Evolutionary conservation across 495 filamentous ascomycete species (phyloP).

Genomic region (Aspergillus asperescens): DNA sequence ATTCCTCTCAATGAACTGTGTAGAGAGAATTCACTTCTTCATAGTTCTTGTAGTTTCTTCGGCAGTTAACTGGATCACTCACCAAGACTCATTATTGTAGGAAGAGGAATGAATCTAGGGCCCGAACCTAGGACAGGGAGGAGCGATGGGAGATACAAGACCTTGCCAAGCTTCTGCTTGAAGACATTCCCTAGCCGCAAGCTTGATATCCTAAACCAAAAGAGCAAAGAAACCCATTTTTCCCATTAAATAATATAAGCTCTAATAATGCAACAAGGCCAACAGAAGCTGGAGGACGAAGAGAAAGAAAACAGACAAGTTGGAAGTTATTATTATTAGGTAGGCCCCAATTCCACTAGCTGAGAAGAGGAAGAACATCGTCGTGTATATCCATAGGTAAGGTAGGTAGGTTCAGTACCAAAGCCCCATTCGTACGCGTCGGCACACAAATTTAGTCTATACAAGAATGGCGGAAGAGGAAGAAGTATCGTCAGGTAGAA

Average conservation of each 20-base stretch:
- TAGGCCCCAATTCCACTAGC: neutral
- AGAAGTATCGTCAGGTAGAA: constrained; percentile 4
- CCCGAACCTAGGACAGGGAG: no score
- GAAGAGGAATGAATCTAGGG: no score
- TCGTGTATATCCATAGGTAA: neutral
- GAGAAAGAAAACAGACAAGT: neutral
- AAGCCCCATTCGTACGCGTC: neutral
- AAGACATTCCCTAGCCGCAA: no score
- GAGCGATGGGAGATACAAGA: no score
- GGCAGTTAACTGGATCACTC: no score
- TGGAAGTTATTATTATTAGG: neutral
- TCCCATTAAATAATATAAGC: constrained; percentile 17
- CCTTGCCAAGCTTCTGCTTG: no score
- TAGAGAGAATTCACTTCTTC: no score
- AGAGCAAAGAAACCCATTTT: neutral
- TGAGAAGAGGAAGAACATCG: neutral
- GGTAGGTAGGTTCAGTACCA: neutral
- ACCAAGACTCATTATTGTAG: no score
- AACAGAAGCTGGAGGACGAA: neutral
- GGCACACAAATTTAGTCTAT: constrained; percentile 8
- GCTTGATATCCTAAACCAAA: no score
- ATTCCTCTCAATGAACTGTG: no score
- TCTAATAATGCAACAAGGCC: constrained; percentile 18
- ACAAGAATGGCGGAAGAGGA: constrained; percentile 11
- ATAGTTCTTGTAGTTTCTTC: no score